Evolutionary conservation across 2,329 filamentous ascomycete genomes (phyloP), one percentile per base, ranked within the genome.

Genomic region (Lecanicillium sp.): DNA sequence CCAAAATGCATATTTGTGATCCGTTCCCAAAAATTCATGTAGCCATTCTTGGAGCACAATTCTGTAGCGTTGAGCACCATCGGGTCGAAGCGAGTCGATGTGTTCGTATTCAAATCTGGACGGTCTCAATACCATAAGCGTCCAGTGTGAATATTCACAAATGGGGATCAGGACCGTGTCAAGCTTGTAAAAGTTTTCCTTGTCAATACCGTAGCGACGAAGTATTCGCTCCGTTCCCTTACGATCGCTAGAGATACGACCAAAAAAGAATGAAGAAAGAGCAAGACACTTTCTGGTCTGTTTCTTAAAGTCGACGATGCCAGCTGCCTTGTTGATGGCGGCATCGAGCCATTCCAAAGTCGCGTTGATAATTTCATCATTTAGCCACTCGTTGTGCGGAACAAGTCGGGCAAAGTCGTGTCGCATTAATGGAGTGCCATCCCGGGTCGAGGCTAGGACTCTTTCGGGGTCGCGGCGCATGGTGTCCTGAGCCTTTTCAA

Each of bases 291-390:
- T 76, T 5, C 81, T 78, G 4, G 56, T 65, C 27, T 62, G 57
- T 27, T 51, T 59, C 52, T 64, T 70, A 43, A 59, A 50, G 45
- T 69, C 64, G 35, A 62, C 64, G 38, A 69, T 68, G 18, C 77
- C 77, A 19, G 68, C 70, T 22, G 69, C 61, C 42, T 67, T 60
- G 52, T 83, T 82, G 50, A 79, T 60, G 35, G 69, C 70, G 13
- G 68, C 64, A 34, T 79, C 76, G 12, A 87, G 61, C 51, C 76
- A 73, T 19, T 70, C 59, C 18, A 87, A 66, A 34, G 75, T 75
- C 12, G 75, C 74, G 48, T 86, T 85, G 48, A 90, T 75, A 36
- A 83, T 75, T 48, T 85, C 80, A 54, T 89, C 85, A 46, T 89
- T 88, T 6, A 90, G 69, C 84, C 84, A 90, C 19, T 66, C 67